Base-by-base conservation (phyloP, 768 basidiomycete species). In the Mycena epipterygia region DNA sequence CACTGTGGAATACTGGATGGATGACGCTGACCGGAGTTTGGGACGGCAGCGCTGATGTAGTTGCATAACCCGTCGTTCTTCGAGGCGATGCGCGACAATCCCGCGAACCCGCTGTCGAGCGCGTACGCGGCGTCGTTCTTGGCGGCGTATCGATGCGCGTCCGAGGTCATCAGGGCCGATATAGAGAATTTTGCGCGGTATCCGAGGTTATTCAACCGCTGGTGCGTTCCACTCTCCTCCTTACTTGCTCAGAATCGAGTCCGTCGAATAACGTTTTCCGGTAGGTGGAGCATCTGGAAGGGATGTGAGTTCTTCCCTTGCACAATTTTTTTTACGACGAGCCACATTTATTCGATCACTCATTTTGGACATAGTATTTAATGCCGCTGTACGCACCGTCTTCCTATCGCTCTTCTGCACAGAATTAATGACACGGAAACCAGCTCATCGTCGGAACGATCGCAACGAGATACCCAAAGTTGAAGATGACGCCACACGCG, bases 1-100 rank as follows among this genome's bases (percentile, higher is more conserved):
- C 16, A 70, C 19, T 11, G 16, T n/a, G 17, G n/a, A n/a, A n/a
- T n/a, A n/a, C n/a, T n/a, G n/a, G n/a, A n/a, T n/a, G n/a, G 13
- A 17, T 27, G 33, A 3, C 23, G 14, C 37, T 62, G 11, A 53
- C 13, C 11, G 16, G 30, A 51, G 17, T 11, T 55, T 72, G 17
- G n/a, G n/a, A n/a, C n/a, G 33, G 41, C 61, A 87, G 86, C 81
- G 42, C 81, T 87, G 79, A 68, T 87, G 29, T 81, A 80, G 68
- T 81, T 87, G 49, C 86, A 87, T 65, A 80, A 82, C 65, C 83
- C 81, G n/a, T 86, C 82, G 74, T 86, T 86, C 61, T 81, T 85
- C 0, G 83, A 85, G 51, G 85, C 86, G 0, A 76, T 87, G 64
- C 76, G 82, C 14, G 85, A 85, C 52, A 78, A 81, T 53, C 85